Evolutionary conservation across 2,329 filamentous ascomycete species (phyloP).

Genomic region (Fusarium siculi): DNA sequence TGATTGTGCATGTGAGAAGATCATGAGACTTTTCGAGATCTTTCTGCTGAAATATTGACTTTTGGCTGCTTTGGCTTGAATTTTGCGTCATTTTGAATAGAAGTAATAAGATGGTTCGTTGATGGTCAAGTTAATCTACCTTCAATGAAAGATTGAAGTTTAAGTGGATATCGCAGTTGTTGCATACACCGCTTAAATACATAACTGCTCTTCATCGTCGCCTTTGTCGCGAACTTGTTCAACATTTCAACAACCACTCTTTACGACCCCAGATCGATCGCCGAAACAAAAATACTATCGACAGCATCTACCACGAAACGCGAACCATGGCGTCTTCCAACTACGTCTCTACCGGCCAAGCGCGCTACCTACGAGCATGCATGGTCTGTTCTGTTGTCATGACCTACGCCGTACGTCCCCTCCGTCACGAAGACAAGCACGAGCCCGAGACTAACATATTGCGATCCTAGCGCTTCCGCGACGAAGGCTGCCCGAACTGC

Average conservation of each 20-base stretch:
- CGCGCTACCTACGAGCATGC: slow-evolving; percentile 91
- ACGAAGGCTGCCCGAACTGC: slow-evolving; percentile 95
- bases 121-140: slow-evolving; percentile 4
- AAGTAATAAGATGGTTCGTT: neutral
- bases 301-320: neutral
- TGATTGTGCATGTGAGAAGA: slow-evolving; percentile 63
- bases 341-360: slow-evolving; percentile 78
- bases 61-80: slow-evolving; percentile 29
- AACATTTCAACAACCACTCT: slow-evolving; percentile 6
- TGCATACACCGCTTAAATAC: slow-evolving; percentile 37
- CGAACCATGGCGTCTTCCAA: slow-evolving; percentile 58
- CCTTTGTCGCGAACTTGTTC: slow-evolving; percentile 18
- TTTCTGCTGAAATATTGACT: slow-evolving; percentile 45
- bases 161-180: slow-evolving; percentile 11
- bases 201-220: slow-evolving; percentile 25
- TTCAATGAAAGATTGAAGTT: slow-evolving; percentile 15
- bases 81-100: slow-evolving; percentile 38
- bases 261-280: neutral
- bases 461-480: slow-evolving; percentile 76
- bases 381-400: slow-evolving; percentile 99
- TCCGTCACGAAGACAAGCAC: neutral
- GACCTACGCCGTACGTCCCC: slow-evolving; percentile 72
- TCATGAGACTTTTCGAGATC: slow-evolving; percentile 57
- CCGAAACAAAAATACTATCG: neutral
- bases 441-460: slow-evolving; percentile 20